Base-by-base conservation (phyloP, 2,329 filamentous ascomycete genomes). In the Ascochyta lentis region DNA sequence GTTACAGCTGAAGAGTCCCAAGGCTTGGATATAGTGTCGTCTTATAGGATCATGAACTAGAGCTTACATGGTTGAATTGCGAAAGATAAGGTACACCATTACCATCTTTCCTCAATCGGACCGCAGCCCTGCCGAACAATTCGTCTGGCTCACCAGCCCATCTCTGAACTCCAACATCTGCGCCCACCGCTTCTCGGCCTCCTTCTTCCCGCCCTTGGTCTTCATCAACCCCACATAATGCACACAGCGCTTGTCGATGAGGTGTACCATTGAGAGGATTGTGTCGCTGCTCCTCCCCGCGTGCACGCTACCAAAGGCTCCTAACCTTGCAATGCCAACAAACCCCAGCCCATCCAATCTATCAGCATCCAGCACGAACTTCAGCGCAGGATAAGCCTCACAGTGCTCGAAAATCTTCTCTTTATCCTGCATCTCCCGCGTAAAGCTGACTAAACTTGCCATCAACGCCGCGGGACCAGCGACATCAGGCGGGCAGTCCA, bases 331-430 rank as follows among this genome's bases (percentile, higher is more conserved):
- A 58, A 96, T 87, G 1, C 93, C 93, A 33, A 96, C 84, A 0
- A 89, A 90, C 1, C 93, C 93, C 31, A 97, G 86, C 3, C 91
- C 89, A 76, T 97, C 93, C 19, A 97, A 79, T 12, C 92, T 83
- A 77, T 96, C 92, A 2, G 92, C 92, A 76, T 97, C 93, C 77
- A 96, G 92, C 23, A 96, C 91, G 40, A 96, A 84, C 0, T 86
- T 91, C 34, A 94, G 79, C 73, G 94, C 90, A 1, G 90, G 90
- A 50, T 64, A 46, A 76, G 68, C 16, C 69, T 74, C 37, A 91
- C 80, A 47, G 12, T 53, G 91, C 77, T 4, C 76, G 72, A 29
- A 73, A 74, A 35, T 89, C 84, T 40, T 77, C 6, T 75, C 77
- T 3, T 86, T 86, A 67, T 91, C 80, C 66, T 83, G 83, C 45